Evolutionary conservation across 2,329 filamentous ascomycete genomes (phyloP), one percentile per base, ranked within the genome.

Genomic region (Ophiognomonia clavigignenti-juglandacearum): DNA sequence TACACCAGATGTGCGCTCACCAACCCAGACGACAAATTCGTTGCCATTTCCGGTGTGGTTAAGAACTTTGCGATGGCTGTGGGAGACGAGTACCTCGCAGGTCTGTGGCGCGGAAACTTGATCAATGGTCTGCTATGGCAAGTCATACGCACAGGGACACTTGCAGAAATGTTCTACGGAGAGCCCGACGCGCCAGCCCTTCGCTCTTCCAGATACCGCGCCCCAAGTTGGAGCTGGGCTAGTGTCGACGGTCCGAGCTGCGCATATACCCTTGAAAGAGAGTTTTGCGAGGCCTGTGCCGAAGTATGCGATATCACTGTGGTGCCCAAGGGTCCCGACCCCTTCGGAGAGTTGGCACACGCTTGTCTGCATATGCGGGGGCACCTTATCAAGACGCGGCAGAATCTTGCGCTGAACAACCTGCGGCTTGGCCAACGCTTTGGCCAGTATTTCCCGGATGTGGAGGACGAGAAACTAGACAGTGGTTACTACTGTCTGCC

Each of bases 191-290:
- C n/a, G 3, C 31, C 22, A 3, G 24, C 38, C 3, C 14, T 31
- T 27, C 37, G 46, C 3, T n/a, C 40, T 2, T 4, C 34, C 1
- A 3, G 6, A 7, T 51, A 45, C 14, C 40, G 49, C 22, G 49
- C 49, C 5, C 49, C 49, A 1, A 23, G 41, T 5, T 51, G 49
- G 49, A 51, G 49, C 22, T 51, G 49, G 49, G 49, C 49, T 22
- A 9, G 18, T 7, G 7, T 48, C 7, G 31, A 47, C 14, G 16
- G 37, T 8, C 26, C 36, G 3, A 32, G 20, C 6, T 6, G 1
- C 11, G 14, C 29, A 8, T 22, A 32, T 3, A 6, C 11, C 5
- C 2, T 13, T 13, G 31, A 29, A 18, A 8, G 4, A 6, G 3
- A 20, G 1, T 3, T 38, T 4, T n/a, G 8, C 4, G 40, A 35